Evolutionary conservation across 108 stramenopile genomes (phyloP).

Genomic region (Fragilariopsis cylindrus): DNA sequence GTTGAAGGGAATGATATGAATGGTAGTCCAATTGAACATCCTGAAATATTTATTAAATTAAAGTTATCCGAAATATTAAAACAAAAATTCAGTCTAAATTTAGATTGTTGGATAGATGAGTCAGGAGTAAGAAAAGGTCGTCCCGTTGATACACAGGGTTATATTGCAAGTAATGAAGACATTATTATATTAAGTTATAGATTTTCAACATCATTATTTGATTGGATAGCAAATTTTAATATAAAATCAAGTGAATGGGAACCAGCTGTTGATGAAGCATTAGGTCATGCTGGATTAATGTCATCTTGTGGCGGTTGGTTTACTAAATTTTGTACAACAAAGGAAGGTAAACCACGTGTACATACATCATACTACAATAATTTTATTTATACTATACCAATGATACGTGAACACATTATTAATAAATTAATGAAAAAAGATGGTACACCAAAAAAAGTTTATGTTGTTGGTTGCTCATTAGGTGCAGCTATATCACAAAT

Average conservation of each 20-base stretch:
- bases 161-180: constrained; percentile 35
- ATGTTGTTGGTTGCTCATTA: constrained; percentile 35
- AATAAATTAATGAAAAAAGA: constrained; percentile 26
- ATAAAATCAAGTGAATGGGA: constrained; percentile 32
- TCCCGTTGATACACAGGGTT: constrained; percentile 35
- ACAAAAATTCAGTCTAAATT: constrained; percentile 19
- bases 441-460: constrained; percentile 31
- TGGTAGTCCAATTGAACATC: not conserved
- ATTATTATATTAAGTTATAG: constrained; percentile 32
- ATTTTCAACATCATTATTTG: constrained; percentile 30
- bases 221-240: constrained; percentile 38
- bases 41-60: not conserved
- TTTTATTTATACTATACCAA: constrained; percentile 26
- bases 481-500: constrained; percentile 37
- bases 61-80: constrained; percentile 27
- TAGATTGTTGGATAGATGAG: constrained; percentile 32
- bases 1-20: constrained; percentile 25
- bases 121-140: constrained; percentile 18
- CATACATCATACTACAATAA: constrained; percentile 44
- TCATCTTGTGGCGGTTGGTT: constrained; percentile 12
- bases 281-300: constrained; percentile 30
- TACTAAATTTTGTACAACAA: constrained; percentile 7
- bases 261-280: constrained; percentile 15
- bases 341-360: constrained; percentile 28
- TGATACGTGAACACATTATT: constrained; percentile 26